A percentile compares a stretch with the other conserved stretches of the same genome.
Conservation (phyloP, 2,329 filamentous ascomycete species). For the Cladosporium oxysporum region DNA sequence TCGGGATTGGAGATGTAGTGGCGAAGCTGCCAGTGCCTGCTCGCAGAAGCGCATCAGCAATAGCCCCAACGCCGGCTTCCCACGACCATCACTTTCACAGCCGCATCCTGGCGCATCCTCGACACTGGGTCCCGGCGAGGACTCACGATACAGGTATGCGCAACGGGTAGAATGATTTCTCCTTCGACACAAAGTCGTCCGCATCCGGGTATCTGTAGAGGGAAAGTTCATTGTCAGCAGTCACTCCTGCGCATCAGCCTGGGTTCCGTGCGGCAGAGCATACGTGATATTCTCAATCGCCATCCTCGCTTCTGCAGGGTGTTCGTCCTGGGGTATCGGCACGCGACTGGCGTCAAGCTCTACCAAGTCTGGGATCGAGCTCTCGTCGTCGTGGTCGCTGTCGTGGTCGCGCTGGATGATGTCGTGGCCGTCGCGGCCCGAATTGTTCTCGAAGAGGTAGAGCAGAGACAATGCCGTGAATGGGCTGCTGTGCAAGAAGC, state of each 20-base stretch:
- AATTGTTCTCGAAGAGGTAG: not conserved
- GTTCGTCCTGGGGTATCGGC: not conserved
- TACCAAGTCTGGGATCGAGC: slow-evolving; percentile 1
- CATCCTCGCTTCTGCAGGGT: slow-evolving; percentile 25
- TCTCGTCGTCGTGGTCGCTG: slow-evolving; percentile 1
- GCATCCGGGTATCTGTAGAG: slow-evolving; percentile 47
- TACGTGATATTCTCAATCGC: slow-evolving; percentile 35
- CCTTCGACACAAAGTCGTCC: slow-evolving; percentile 46
- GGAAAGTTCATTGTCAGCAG: slow-evolving; percentile 17
- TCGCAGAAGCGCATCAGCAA: slow-evolving; percentile 36
- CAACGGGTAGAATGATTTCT: slow-evolving; percentile 50
- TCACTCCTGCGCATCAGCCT: slow-evolving; percentile 10
- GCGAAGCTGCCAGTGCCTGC: slow-evolving; percentile 76
- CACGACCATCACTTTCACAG: not conserved
- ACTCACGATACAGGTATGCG: slow-evolving; percentile 52
- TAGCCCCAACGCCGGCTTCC: not conserved
- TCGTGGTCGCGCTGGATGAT: not conserved
- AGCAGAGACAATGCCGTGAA: not conserved
- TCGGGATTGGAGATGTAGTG: slow-evolving; percentile 84
- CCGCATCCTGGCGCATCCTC: not conserved
- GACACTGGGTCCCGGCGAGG: not conserved
- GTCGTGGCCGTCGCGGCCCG: not conserved
- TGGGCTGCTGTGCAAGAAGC: not conserved
- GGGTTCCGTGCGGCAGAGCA: not conserved
- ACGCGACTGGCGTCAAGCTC: not conserved